These are phyloP conservation scores for Epichloe gansuensis DNA, from an alignment of 2,329 filamentous ascomycete species.

Conservation along the genomic window DNA sequence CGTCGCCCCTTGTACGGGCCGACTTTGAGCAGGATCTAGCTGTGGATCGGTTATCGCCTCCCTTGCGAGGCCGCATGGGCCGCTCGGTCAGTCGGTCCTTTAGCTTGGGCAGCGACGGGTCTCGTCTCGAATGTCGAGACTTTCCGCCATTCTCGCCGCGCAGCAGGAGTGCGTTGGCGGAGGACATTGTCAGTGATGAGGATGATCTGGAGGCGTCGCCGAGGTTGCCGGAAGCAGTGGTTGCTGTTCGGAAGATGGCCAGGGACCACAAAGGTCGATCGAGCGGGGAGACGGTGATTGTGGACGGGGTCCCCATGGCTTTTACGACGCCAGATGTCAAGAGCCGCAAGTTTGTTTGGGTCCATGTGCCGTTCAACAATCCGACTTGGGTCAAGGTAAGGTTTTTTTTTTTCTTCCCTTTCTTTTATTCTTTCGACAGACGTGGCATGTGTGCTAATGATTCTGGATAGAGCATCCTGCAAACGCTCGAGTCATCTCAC, in stretches of 20 bases:
- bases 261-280: constrained; percentile 10
- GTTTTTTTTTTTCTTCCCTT: not conserved
- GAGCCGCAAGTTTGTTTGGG: constrained; percentile 41
- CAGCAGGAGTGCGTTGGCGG: constrained; percentile 17
- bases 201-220: constrained; percentile 18
- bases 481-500: constrained; percentile 27
- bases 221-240: constrained; percentile 19
- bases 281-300: constrained; percentile 16
- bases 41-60: constrained; percentile 25
- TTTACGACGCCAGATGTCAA: constrained; percentile 21
- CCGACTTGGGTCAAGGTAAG: constrained; percentile 44
- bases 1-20: constrained; percentile 22
- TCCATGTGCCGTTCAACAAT: constrained; percentile 44
- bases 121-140: constrained; percentile 20
- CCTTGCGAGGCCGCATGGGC: constrained; percentile 16
- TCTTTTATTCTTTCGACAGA: not conserved
- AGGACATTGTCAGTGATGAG: constrained; percentile 9
- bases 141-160: constrained; percentile 25
- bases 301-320: constrained; percentile 17
- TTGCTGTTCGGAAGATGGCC: constrained; percentile 17
- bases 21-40: constrained; percentile 26
- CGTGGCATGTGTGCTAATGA: not conserved
- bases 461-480: constrained; percentile 26
- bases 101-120: constrained; percentile 20
- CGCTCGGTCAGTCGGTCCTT: constrained; percentile 22